A percentile compares a stretch with the other conserved stretches of the same genome.
These are phyloP conservation scores for Cutaneotrichosporon sp. DNA, from an alignment of 1,284 basidiomycete species.

Conservation along the genomic window DNA sequence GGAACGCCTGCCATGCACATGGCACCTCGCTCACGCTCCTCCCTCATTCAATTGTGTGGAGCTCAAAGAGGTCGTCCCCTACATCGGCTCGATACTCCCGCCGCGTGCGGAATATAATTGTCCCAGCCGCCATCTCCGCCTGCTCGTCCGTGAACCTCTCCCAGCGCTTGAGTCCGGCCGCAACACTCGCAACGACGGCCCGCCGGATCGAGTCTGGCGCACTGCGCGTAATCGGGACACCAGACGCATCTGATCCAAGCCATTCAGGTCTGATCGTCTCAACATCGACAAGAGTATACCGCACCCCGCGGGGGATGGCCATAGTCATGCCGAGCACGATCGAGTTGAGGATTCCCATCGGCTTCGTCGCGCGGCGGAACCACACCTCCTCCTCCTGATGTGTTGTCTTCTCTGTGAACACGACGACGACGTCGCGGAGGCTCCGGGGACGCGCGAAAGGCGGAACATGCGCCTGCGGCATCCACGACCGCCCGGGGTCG, in stretches of 20 bases:
- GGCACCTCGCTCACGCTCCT: background rate
- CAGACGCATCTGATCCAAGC: conserved; percentile 6
- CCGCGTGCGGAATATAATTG: conserved; percentile 1
- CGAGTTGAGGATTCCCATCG: conserved; percentile 12
- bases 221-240: background rate
- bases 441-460: conserved; percentile 1
- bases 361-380: conserved; percentile 6
- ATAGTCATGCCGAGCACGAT: conserved; percentile 9
- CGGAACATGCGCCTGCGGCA: conserved; percentile 8
- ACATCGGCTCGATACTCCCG: conserved; percentile 6
- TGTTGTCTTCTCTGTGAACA: conserved; percentile 15
- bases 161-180: background rate
- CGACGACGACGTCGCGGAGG: background rate
- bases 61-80: conserved; percentile 4
- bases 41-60: conserved; percentile 9
- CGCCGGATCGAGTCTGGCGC: background rate
- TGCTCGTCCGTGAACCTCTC: background rate
- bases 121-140: background rate
- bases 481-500: conserved; percentile 15
- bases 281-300: conserved; percentile 12
- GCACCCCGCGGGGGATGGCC: background rate
- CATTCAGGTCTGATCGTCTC: conserved; percentile 12
- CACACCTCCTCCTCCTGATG: conserved; percentile 18
- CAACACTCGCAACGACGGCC: background rate
- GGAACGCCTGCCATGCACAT: too few relatives aligned